Evolutionary conservation across 2,329 filamentous ascomycete genomes (phyloP).

Genomic region (Penicillium sp.): DNA sequence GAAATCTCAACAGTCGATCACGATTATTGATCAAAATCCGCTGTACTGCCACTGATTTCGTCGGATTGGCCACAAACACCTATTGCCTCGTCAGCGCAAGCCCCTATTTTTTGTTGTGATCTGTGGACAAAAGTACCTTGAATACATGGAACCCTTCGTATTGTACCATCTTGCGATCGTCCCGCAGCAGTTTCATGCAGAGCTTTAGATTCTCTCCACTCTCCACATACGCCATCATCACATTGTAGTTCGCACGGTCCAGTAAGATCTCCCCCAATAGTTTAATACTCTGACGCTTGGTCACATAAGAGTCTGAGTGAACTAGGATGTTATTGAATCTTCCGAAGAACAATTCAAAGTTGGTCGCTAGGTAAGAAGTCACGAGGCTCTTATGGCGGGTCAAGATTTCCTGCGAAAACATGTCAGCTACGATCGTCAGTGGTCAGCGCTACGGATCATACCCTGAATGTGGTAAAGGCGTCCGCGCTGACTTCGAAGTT

Average conservation of each 20-base stretch:
- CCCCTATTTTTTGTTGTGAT: not conserved
- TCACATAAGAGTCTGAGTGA: conserved; percentile 93
- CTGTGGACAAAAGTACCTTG: conserved; percentile 57
- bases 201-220: conserved; percentile 94
- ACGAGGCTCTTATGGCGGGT: conserved; percentile 93
- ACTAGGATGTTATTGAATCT: conserved; percentile 85
- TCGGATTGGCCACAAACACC: conserved; percentile 97
- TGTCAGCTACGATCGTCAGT: not conserved
- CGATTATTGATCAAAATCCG: conserved; percentile 96
- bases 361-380: conserved; percentile 79
- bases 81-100: conserved; percentile 32
- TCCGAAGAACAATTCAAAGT: conserved; percentile 91
- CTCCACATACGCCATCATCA: conserved; percentile 97
- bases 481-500: conserved; percentile 96
- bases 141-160: conserved; percentile 99
- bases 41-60: conserved; percentile 95
- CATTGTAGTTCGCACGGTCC: conserved; percentile 92
- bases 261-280: conserved; percentile 91
- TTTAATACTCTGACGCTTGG: conserved; percentile 97
- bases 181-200: conserved; percentile 93
- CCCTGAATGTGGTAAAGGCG: conserved; percentile 94
- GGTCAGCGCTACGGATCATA: conserved; percentile 46
- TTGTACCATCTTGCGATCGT: conserved; percentile 98
- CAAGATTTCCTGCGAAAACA: conserved; percentile 70
- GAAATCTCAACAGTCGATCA: conserved; percentile 82